Base-by-base conservation (phyloP, 129 eudicot species). In the Lactuca sativa region DNA sequence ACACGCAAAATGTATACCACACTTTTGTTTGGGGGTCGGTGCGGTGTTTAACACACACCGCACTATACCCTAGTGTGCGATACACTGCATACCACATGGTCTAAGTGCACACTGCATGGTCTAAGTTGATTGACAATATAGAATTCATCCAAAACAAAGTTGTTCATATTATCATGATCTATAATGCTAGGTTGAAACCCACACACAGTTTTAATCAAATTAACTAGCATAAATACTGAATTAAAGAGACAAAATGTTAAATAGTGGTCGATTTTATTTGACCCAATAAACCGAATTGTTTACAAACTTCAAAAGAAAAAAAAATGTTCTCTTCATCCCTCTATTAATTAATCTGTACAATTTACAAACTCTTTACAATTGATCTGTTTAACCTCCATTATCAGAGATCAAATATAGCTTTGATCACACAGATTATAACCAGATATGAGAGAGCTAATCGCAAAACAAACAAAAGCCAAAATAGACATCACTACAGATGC, bases 401-500 rank as follows among this genome's bases (percentile, higher is more conserved):
- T 47, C n/a, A 57, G 53, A 0, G 59, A 76, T 82, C 79, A 86
- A 66, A 80, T 57, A 5, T 79, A 41, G 51, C 73, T 76, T 41
- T 82, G 84, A 79, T 81, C 80, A 85, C 91, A 92, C 47, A 92
- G 72, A 73, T 73, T 80, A 83, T 89, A 92, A 67, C 98, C 98
- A 33, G 96, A 89, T 59, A 92, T 70, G 72, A 92, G 82, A 30
- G 95, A 86, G 80, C 98, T 89, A 38, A 80, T 10, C 25, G 96
- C 92, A 80, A 92, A 89, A 58, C 83, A 77, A 40, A 73, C 31
- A 78, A 92, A 92, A 40, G 95, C 84, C 62, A 92, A 68, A 77
- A 92, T 86, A 33, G 98, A 87, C 91, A 86, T 83, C 55, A 83
- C 83, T 14, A 89, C 66, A 16, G 98, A 86, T 13, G 88, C 98